Evolutionary conservation across 2,329 filamentous ascomycete genomes (phyloP), one percentile per base, ranked within the genome.

Genomic region (Leptographium procerum): DNA sequence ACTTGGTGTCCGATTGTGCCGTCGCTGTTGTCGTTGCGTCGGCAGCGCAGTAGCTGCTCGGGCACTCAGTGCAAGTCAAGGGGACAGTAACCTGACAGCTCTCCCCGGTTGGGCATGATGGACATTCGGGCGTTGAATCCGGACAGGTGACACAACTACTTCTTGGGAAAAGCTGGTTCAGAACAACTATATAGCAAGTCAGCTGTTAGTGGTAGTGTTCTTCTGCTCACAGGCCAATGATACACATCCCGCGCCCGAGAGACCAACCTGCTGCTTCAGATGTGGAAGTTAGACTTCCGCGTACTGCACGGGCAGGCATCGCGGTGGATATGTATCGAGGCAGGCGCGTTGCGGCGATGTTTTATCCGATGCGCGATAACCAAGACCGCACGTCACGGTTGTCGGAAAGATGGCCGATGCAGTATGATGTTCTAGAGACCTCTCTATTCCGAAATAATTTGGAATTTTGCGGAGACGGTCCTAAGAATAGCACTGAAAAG

Each of bases 81-180:
- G 75, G 75, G 9, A 76, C 67, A 8, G 73, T 75, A 58, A 75
- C 75, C 59, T 73, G 70, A 63, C 80, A 83, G 51, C 65, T 70
- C 59, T 77, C 67, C 28, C 69, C 70, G 1, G 67, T 59, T 11
- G 64, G 63, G 63, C 80, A 83, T 3, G 64, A 53, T 7, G 80
- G 79, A 58, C 79, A 82, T 26, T 72, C 70, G 36, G 68, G 75
- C 56, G 67, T 62, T 2, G 61, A 65, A 55, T 73, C 70, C 31
- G 75, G 72, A 66, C 79, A 82, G 50, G 72, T 64, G 11, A 79
- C 70, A 62, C 79, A 82, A 43, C 69, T 68, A 56, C 73, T 69
- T 65, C 77, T 71, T 43, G 69, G 71, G 19, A 72, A 63, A 50
- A 79, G 68, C 29, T 62, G n/a, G 3, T 66, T 63, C 47, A 69